A percentile compares a stretch with the other conserved stretches of the same genome.
Conservation (phyloP, 2,329 filamentous ascomycete species). For the Ophiostoma australiae region DNA sequence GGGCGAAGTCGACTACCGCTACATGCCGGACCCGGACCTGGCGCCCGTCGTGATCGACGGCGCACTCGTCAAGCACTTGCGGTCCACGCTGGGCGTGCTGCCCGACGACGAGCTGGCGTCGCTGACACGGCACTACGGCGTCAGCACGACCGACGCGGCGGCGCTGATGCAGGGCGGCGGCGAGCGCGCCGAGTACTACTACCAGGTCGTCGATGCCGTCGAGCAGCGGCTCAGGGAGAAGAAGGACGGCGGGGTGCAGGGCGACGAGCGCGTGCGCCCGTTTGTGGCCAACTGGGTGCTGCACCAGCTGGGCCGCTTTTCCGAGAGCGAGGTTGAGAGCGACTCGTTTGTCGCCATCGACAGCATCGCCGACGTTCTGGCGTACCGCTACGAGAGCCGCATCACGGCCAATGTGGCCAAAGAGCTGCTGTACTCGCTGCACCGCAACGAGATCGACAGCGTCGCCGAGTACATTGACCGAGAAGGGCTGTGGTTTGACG, state of each 20-base stretch:
- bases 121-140: slow-evolving; percentile 57
- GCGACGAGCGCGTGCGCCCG: slow-evolving; percentile 33
- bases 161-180: slow-evolving; percentile 77
- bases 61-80: slow-evolving; percentile 63
- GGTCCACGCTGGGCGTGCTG: slow-evolving; percentile 58
- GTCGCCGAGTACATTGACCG: slow-evolving; percentile 44
- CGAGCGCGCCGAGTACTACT: slow-evolving; percentile 75
- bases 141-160: slow-evolving; percentile 77
- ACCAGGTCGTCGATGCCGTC: slow-evolving; percentile 55
- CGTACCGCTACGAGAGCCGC: slow-evolving; percentile 43
- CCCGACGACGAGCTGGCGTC: slow-evolving; percentile 66
- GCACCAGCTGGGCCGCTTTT: slow-evolving; percentile 68
- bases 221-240: slow-evolving; percentile 28
- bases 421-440: slow-evolving; percentile 51
- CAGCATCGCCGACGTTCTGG: slow-evolving; percentile 49
- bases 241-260: no score
- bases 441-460: slow-evolving; percentile 41
- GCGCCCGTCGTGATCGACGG: slow-evolving; percentile 69
- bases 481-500: slow-evolving; percentile 51
- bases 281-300: slow-evolving; percentile 63
- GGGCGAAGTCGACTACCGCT: slow-evolving; percentile 94
- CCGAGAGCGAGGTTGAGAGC: slow-evolving; percentile 37
- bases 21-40: slow-evolving; percentile 96
- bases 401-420: slow-evolving; percentile 56
- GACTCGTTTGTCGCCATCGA: slow-evolving; percentile 42